Evolutionary conservation across 169 alveolate species (phyloP), one percentile per base, ranked within the genome.

Genomic region (Plasmodium fragile): DNA sequence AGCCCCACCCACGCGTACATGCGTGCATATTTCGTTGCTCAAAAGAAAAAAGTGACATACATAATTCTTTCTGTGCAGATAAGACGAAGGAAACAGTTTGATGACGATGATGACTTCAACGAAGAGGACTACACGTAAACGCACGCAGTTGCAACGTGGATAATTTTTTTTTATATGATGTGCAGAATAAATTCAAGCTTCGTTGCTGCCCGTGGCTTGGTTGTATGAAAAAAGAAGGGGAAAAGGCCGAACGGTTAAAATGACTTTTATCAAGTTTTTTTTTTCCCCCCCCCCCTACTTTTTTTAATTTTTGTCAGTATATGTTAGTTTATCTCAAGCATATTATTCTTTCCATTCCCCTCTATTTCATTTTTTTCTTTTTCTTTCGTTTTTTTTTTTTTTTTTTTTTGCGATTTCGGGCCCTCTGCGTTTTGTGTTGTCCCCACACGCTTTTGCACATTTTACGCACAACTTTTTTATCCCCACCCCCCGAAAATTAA

Each of bases 61-160:
- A 75, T 32, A 36, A 41, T 30, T 25, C 28, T n/a, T 34, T 55
- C n/a, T 78, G 69, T 36, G 13, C 59, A 89, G 94, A 89, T 89
- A n/a, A 89, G 90, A 69, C 81, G 94, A 80, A 89, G 90, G 36
- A 89, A 89, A 72, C 94, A 89, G 79, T 89, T 89, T 49, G 94
- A 89, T 80, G 94, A 89, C 53, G 94, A 89, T 18, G 94, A 89
- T 52, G 94, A 89, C 82, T 89, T 89, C 73, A 89, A 89, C 30
- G 94, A 89, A 36, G 94, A 89, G 25, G 94, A 89, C 72, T 89
- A 89, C 34, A 89, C 81, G 89, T 89, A 52, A 79, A 75, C 4
- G 41, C 41, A 4, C 13, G 4, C 13, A 16, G 36, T 39, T 36
- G 59, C 32, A 39, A 36, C 59, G 22, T 22, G 30, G 59, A 77